Conservation (phyloP, 176 grass and related monocot species). For the Triticum timopheevii region DNA sequence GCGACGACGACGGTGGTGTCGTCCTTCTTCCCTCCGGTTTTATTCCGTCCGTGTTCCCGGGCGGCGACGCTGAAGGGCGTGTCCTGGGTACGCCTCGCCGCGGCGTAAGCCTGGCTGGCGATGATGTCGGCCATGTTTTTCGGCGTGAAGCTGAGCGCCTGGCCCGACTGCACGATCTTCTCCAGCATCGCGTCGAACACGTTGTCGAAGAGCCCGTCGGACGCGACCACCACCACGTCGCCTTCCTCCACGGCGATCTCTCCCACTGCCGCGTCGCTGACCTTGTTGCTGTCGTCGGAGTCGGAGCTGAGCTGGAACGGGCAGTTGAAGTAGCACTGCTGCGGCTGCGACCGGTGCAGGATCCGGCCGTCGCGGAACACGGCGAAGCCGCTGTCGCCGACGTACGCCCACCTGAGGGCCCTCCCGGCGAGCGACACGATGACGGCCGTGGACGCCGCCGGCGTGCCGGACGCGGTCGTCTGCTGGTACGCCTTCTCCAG, state of each 20-base stretch:
- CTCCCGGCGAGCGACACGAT: slow-evolving; percentile 30
- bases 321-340: slow-evolving; percentile 15
- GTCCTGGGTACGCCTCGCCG: not conserved
- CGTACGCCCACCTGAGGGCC: slow-evolving; percentile 21
- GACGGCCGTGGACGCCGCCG: slow-evolving; percentile 17
- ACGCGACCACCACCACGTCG: slow-evolving; percentile 35
- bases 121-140: slow-evolving; percentile 3
- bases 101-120: not conserved
- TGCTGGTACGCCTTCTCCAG: slow-evolving; percentile 1
- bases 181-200: slow-evolving; percentile 17
- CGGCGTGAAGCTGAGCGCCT: not conserved
- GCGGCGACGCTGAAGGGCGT: slow-evolving; percentile 19
- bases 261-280: not conserved
- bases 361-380: slow-evolving; percentile 21
- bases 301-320: slow-evolving; percentile 23
- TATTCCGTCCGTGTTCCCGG: not conserved
- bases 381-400: slow-evolving; percentile 38
- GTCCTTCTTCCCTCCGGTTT: not conserved
- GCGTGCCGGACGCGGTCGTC: not conserved
- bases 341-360: not conserved
- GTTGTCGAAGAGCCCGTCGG: slow-evolving; percentile 51
- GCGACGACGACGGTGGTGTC: not conserved
- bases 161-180: not conserved
- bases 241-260: slow-evolving; percentile 2
- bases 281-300: fast-evolving